Evolutionary conservation across 2,329 filamentous ascomycete species (phyloP).

Genomic region (Monosporascus cannonballus): DNA sequence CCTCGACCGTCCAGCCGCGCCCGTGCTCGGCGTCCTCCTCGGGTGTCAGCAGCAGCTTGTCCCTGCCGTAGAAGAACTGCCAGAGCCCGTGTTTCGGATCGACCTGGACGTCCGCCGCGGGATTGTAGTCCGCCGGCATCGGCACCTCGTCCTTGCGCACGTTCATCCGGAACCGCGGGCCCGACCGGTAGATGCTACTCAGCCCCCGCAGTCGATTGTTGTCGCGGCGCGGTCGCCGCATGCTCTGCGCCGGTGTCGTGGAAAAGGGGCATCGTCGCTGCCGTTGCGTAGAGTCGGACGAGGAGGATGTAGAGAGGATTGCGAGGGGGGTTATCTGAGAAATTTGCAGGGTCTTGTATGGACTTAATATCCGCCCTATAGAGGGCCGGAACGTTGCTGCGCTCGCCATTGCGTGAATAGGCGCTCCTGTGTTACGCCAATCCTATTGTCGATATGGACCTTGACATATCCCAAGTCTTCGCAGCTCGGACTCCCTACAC

Average conservation of each 20-base stretch:
- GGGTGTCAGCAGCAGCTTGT: conserved; percentile 64
- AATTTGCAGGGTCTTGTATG: conserved; percentile 9
- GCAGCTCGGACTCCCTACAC: not conserved
- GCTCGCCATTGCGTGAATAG: conserved; percentile 22
- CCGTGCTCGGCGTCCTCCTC: conserved; percentile 68
- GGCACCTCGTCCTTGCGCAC: conserved; percentile 69
- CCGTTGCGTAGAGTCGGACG: not conserved
- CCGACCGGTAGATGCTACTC: conserved; percentile 72
- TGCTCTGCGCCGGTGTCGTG: conserved; percentile 21
- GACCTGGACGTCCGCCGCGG: conserved; percentile 40
- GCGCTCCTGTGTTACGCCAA: not conserved
- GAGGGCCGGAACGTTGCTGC: conserved; percentile 23
- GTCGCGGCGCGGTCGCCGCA: conserved; percentile 49
- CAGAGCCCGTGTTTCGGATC: conserved; percentile 82
- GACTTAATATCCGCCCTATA: conserved; percentile 22
- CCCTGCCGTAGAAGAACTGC: conserved; percentile 77
- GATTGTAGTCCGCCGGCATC: conserved; percentile 60
- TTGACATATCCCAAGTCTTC: not conserved
- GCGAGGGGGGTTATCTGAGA: conserved; percentile 9
- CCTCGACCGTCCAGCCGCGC: conserved; percentile 75
- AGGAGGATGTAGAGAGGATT: conserved; percentile 7
- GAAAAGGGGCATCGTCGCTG: conserved; percentile 25
- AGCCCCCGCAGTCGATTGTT: conserved; percentile 76
- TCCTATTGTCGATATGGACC: not conserved
- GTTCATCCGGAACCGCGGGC: conserved; percentile 66